Evolutionary conservation across 257 asterid species (phyloP).

Genomic region (Echites panduratus): DNA sequence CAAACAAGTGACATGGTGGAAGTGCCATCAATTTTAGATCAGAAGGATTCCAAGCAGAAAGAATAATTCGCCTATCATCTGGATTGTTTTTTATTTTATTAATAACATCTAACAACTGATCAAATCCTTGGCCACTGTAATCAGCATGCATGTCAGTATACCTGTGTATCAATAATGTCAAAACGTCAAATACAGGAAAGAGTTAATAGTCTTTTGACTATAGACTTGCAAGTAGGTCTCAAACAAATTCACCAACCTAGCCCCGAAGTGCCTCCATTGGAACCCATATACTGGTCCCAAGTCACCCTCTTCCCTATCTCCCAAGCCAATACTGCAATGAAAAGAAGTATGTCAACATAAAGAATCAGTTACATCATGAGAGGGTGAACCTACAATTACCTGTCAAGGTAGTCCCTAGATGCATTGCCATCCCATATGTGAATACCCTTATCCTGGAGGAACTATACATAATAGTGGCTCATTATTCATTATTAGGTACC

Average conservation of each 20-base stretch:
- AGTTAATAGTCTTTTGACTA: not conserved
- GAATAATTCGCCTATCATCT: constrained; percentile 40
- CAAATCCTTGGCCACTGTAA: constrained; percentile 42
- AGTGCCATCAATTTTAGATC: constrained; percentile 45
- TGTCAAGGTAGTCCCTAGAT: constrained; percentile 45
- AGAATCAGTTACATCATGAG: not conserved
- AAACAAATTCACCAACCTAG: constrained; percentile 25
- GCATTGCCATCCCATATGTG: constrained; percentile 56
- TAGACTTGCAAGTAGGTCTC: constrained; percentile 5
- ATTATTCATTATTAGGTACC: not conserved
- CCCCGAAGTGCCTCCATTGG: constrained; percentile 51
- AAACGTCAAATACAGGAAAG: constrained; percentile 2
- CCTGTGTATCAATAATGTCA: constrained; percentile 19
- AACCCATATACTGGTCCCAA: constrained; percentile 46
- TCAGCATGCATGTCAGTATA: constrained; percentile 46
- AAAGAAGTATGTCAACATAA: not conserved
- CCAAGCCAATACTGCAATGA: constrained; percentile 38
- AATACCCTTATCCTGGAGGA: constrained; percentile 42
- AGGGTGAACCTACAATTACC: constrained; percentile 18
- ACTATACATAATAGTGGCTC: constrained; percentile 18
- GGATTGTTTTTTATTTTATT: constrained; percentile 39
- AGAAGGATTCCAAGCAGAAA: constrained; percentile 50
- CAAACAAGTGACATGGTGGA: constrained; percentile 53
- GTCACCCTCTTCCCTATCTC: constrained; percentile 46
- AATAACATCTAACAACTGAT: constrained; percentile 37